phyloP scores from a whole-genome alignment of 2,329 filamentous ascomycete genomes.

The Sclerotinia borealis region DNA sequence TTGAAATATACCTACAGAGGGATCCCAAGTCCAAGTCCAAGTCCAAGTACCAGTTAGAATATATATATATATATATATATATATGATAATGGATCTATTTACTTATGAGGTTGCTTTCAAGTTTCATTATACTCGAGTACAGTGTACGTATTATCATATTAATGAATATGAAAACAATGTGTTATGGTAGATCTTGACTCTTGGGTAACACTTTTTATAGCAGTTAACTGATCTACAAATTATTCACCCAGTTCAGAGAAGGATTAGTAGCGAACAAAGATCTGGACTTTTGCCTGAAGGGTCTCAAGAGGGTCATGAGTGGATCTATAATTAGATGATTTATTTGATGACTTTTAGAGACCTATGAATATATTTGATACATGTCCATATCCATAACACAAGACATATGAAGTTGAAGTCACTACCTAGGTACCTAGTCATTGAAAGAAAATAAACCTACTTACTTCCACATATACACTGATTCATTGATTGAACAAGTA shows the following conservation, averaged over 20 bases:
- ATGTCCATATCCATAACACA: not conserved
- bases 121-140: not conserved
- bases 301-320: not conserved
- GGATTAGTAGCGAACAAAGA: not conserved
- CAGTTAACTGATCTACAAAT: not conserved
- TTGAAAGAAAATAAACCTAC: not conserved
- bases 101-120: not conserved
- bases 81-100: not conserved
- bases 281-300: not conserved
- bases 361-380: not conserved
- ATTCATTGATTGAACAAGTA: too few relatives aligned
- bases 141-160: not conserved
- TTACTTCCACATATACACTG: too few relatives aligned
- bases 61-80: not conserved
- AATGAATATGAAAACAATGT: not conserved
- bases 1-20: not conserved
- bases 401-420: not conserved
- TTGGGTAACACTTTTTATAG: too few relatives aligned
- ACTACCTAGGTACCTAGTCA: not conserved
- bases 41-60: not conserved
- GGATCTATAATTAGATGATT: constrained; percentile 5
- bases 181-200: too few relatives aligned
- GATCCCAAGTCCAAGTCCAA: not conserved
- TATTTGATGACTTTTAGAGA: not conserved
- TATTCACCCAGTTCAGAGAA: not conserved